Base-by-base conservation (phyloP, 148 eudicot species). In the Amaranthus cruentus region DNA sequence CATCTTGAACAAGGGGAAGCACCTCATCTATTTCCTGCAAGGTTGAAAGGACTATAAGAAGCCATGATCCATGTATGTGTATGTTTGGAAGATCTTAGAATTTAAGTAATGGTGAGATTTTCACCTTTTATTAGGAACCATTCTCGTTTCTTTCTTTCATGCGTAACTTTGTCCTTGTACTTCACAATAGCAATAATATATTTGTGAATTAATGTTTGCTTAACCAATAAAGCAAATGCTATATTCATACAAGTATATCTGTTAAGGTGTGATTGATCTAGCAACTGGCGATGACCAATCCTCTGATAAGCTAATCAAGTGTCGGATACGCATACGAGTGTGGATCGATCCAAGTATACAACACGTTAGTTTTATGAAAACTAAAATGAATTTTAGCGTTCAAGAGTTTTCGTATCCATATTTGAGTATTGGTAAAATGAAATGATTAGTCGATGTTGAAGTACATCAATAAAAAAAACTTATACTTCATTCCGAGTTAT, bases 1-100 rank as follows among this genome's bases (percentile, higher is more conserved):
- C 89, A 64, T 43, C 86, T 66, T 90, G 81, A 90, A 76, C 58
- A 50, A 54, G 70, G 68, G 46, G 65, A 12, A 38, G 14, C 54
- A 48, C 21, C 64, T 63, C 65, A 9, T 47, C 18, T 18, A 0
- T 18, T 18, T 70, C 65, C 70, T 21, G 67, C 73, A 47, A 77
- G 78, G 62, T 70, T 47, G 10, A 44, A 47, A 56, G 47, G 52
- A 62, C 73, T 73, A 28, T 48, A 72, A 77, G 75, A 78, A 78
- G 67, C 59, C 43, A 73, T 66, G 66, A 77, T 64, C 75, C 69
- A 55, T 69, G 63, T 53, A 15, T 65, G 62, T 66, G 47, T 52
- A 76, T 47, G 62, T 18, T 50, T 51, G 15, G 71, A 13, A 14
- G 10, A 55, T 53, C 61, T 47, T 11, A 47, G 51, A 72, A 72